Evolutionary conservation across 1,284 basidiomycete genomes (phyloP).

Genomic region (Schizophyllum commune): DNA sequence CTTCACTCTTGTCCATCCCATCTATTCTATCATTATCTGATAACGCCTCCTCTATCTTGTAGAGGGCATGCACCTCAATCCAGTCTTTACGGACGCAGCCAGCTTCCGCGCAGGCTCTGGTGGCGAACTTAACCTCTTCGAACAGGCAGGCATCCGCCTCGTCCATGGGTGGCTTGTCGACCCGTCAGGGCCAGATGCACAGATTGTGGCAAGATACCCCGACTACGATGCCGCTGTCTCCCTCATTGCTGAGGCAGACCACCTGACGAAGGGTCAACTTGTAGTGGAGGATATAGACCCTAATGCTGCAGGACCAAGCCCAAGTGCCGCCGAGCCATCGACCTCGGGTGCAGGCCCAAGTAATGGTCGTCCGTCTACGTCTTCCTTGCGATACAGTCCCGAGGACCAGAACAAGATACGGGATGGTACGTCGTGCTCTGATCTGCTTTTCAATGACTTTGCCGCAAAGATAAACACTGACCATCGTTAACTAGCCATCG

Average conservation of each 20-base stretch:
- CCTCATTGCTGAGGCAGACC: conserved; percentile 70
- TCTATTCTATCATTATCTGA: neutral
- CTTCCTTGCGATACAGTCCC: conserved; percentile 20
- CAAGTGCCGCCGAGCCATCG: conserved; percentile 2
- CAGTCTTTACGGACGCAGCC: conserved; percentile 61
- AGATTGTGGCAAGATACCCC: conserved; percentile 40
- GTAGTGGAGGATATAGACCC: conserved; percentile 30
- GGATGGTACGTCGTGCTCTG: conserved; percentile 42
- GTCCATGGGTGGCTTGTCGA: conserved; percentile 93
- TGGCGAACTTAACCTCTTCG: conserved; percentile 78
- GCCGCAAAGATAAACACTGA: neutral
- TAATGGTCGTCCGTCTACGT: conserved; percentile 12
- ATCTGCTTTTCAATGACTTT: neutral
- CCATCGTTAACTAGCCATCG: conserved; percentile 40
- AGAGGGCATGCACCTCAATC: conserved; percentile 86
- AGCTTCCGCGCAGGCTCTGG: conserved; percentile 58
- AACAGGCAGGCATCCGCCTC: conserved; percentile 73
- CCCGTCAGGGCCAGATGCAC: conserved; percentile 53
- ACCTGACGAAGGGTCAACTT: conserved; percentile 56
- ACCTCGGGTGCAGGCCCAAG: conserved; percentile 14
- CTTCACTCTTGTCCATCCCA: neutral
- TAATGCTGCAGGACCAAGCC: conserved; percentile 2
- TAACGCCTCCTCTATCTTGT: neutral
- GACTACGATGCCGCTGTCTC: conserved; percentile 71
- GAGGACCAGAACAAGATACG: conserved; percentile 54